Base-by-base conservation (phyloP, 176 grass and related monocot genomes). In the Cenchrus purpureus region DNA sequence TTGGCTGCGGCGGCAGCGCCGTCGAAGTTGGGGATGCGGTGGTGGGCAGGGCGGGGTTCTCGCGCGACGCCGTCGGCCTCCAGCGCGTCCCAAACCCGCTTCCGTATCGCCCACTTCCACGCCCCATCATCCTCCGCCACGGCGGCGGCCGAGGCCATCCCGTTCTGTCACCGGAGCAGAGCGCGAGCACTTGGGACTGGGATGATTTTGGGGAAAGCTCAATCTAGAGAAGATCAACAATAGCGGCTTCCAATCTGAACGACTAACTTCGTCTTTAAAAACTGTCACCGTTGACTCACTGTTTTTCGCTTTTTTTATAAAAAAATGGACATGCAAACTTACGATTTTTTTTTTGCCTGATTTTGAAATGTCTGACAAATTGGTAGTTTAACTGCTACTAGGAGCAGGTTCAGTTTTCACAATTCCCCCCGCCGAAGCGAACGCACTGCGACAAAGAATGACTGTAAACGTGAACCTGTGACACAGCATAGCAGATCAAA, bases 21-120 rank as follows among this genome's bases (percentile, higher is more conserved):
- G 40, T 82, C 87, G 73, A 97, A 97, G 73, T 94, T 97, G 83
- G 95, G 92, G 82, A 97, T 97, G 65, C 86, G 95, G 86, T 97
- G 95, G 87, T 97, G 95, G 65, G 88, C 88, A 6, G 95, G 92
- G 19, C 86, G 90, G 42, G 95, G 95, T 48, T 90, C 91, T 13
- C 90, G 84, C 51, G 90, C 90, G 19, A 94, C 73, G 56, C 87
- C 88, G 37, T 93, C 88, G 3, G 90, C 82, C 87, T 97, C 92
- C 85, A 97, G 87, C 68, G 85, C 29, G 74, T 97, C 92, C 95
- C 95, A 94, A n/a, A 92, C 84, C 67, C 84, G 60, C 82, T 91
- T 91, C 53, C 95, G 71, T 73, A 97, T 94, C 78, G 49, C 77
- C 95, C 90, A 97, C 88, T 97, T 97, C 95, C 95, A 97, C 74